Conservation (phyloP, 257 asterid species). For the Phtheirospermum japonicum region DNA sequence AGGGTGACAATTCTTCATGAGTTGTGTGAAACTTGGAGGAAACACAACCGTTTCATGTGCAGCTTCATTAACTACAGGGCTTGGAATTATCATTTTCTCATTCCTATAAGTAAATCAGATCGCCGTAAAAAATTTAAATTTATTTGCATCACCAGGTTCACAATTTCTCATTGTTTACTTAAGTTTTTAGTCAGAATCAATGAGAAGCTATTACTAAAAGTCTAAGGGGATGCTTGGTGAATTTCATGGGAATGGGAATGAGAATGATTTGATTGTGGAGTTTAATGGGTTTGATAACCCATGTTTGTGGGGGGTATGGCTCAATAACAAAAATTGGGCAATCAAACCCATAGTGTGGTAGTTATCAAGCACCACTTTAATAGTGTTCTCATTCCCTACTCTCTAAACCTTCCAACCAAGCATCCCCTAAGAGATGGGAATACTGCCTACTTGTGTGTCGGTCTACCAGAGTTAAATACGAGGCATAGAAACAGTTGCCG, state of each 20-base stretch:
- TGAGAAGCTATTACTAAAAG: too few relatives aligned
- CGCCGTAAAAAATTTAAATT: conserved; percentile 18
- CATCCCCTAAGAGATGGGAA: too few relatives aligned
- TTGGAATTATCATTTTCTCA: conserved; percentile 33
- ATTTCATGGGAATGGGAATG: too few relatives aligned
- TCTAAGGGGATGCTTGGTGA: conserved; percentile 16
- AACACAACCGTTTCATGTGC: conserved; percentile 38
- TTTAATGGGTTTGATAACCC: too few relatives aligned
- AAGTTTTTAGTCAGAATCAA: conserved; percentile 15
- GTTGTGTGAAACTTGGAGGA: conserved; percentile 83
- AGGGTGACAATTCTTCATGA: conserved; percentile 61
- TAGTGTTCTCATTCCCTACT: too few relatives aligned
- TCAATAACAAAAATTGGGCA: too few relatives aligned
- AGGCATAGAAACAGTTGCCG: conserved; percentile 34
- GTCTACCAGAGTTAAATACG: conserved; percentile 36
- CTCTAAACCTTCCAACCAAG: too few relatives aligned
- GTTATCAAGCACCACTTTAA: too few relatives aligned
- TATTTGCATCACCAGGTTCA: not conserved
- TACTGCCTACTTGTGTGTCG: conserved; percentile 38
- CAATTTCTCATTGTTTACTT: conserved; percentile 1
- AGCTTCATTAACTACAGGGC: conserved; percentile 32
- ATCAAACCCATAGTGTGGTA: too few relatives aligned
- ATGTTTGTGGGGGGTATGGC: too few relatives aligned
- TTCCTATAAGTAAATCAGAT: conserved; percentile 37
- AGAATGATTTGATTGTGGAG: too few relatives aligned